These are phyloP conservation scores for Salix viminalis DNA, from an alignment of 345 rosid species.

Conservation along the genomic window DNA sequence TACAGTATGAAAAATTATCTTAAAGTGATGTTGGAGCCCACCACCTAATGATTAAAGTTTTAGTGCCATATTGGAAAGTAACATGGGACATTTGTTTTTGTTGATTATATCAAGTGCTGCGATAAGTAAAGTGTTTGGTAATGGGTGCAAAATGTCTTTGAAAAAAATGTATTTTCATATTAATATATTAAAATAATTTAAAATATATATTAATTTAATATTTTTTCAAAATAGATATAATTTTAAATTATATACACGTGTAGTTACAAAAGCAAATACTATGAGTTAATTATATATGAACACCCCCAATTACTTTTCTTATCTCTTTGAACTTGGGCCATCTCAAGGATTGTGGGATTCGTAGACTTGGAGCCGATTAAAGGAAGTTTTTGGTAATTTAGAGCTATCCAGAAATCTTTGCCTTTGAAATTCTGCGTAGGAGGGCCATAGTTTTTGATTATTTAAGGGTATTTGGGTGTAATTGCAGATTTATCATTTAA, in stretches of 20 bases:
- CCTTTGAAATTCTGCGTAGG: constrained; percentile 17
- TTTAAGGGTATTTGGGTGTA: too few relatives aligned
- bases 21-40: not conserved
- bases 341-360: constrained; percentile 8
- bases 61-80: not conserved
- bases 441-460: constrained; percentile 10
- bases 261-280: not conserved
- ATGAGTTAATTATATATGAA: not conserved
- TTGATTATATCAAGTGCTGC: not conserved
- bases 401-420: constrained; percentile 20
- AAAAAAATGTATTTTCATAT: too few relatives aligned
- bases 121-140: too few relatives aligned
- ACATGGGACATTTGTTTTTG: not conserved
- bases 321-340: not conserved
- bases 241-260: too few relatives aligned
- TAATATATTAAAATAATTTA: too few relatives aligned
- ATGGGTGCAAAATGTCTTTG: too few relatives aligned
- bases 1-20: too few relatives aligned
- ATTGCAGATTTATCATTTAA: too few relatives aligned
- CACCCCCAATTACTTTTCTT: not conserved
- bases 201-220: too few relatives aligned
- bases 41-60: not conserved
- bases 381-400: constrained; percentile 19
- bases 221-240: too few relatives aligned
- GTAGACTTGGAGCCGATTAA: constrained; percentile 2